Evolutionary conservation across 2,329 filamentous ascomycete genomes (phyloP), one percentile per base, ranked within the genome.

Genomic region (Chaetomium globosum): DNA sequence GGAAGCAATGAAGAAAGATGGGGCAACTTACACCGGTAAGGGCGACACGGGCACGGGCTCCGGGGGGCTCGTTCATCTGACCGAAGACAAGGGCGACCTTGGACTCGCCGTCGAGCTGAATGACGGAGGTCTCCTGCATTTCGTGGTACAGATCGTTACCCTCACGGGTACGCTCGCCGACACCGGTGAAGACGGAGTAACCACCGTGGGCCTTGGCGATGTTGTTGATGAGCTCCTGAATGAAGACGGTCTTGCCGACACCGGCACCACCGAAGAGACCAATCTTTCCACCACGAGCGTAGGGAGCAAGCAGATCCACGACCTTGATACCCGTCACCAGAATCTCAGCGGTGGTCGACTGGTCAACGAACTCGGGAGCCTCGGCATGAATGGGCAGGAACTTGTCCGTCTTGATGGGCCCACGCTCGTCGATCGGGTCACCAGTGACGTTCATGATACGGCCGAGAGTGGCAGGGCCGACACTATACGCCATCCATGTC

Each of bases 101-200:
- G 81, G 95, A 98, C 77, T 97, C 94, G 82, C 95, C 95, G 73
- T 99, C 95, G 73, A 99, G 92, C 83, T 99, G 89, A 83, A 99
- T 99, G 87, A 99, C 95, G 79, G 91, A 92, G 74, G 95, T 99
- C 86, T 99, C 94, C 87, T 98, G 95, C 95, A 99, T 99, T 89
- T 99, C 95, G 85, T 99, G 94, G 90, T 99, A 99, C 87, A 99
- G 83, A 89, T 99, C 95, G 89, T 99, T 99, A 88, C 95, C 95
- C 89, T 99, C 95, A 92, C 95, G 95, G 80, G 95, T 99, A 87
- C 95, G 94, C 90, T 99, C 95, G 81, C 95, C 95, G 83, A 99
- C 95, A 94, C 95, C 95, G 80, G 93, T 97, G 90, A 99, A 99
- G 80, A 99, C 95, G 74, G 95, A 99, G 91, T 96, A 99, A 96